phyloP scores from a whole-genome alignment of 192 early-diverging fungal genomes.

The Podila epigama region DNA sequence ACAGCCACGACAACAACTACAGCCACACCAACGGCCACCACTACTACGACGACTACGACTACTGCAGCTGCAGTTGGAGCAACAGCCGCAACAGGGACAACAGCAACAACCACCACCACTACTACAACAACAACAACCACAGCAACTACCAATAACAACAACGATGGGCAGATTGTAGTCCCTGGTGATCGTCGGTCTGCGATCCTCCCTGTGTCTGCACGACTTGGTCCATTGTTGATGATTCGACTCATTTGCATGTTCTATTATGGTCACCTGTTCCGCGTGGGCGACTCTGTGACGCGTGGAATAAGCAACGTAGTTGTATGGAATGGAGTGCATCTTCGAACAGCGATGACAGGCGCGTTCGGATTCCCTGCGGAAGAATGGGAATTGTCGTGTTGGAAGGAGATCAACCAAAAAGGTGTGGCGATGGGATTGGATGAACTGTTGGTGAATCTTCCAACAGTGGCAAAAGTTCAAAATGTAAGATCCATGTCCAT shows the following conservation, averaged over 20 bases:
- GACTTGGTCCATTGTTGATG: conserved; percentile 47
- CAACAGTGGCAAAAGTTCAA: background rate
- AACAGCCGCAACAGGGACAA: background rate
- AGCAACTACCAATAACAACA: background rate
- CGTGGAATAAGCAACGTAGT: conserved; percentile 26
- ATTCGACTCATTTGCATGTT: conserved; percentile 41
- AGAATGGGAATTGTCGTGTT: conserved; percentile 35
- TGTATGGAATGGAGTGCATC: conserved; percentile 50
- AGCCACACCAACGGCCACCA: too few relatives aligned
- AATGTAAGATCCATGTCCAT: too few relatives aligned
- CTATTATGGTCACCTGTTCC: conserved; percentile 51
- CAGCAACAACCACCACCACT: background rate
- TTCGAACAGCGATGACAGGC: conserved; percentile 37
- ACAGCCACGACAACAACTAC: too few relatives aligned
- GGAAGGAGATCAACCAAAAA: conserved; percentile 41
- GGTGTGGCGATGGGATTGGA: conserved; percentile 34
- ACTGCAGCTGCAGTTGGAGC: too few relatives aligned
- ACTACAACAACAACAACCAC: too few relatives aligned
- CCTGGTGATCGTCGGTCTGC: conserved; percentile 23
- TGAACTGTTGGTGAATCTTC: conserved; percentile 11
- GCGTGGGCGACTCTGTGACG: conserved; percentile 37
- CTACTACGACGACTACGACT: too few relatives aligned
- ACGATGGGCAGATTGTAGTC: background rate
- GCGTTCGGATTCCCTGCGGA: conserved; percentile 47
- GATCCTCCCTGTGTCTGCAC: conserved; percentile 31